Evolutionary conservation across 2,329 filamentous ascomycete species (phyloP).

Genomic region (Microascus cirrosus): DNA sequence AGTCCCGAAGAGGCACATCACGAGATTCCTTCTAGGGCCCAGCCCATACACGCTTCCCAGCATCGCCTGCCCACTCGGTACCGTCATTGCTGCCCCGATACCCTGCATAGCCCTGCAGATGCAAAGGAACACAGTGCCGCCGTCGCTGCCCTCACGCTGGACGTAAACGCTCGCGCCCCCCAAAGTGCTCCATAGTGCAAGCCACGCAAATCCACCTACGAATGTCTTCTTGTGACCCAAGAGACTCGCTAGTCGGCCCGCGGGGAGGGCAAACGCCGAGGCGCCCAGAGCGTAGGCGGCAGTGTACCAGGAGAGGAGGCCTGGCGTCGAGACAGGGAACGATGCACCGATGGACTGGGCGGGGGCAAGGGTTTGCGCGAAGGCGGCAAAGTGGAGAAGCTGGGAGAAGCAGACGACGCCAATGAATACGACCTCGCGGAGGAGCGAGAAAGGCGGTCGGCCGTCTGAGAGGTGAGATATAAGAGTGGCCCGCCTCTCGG

Average conservation of each 20-base stretch:
- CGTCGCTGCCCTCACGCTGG: constrained; percentile 12
- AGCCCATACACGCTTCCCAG: constrained; percentile 45
- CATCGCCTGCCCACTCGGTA: constrained; percentile 55
- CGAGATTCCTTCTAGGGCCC: constrained; percentile 46
- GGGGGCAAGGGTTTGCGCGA: constrained; percentile 7
- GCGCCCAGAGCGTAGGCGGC: constrained; percentile 44
- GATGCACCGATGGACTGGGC: constrained; percentile 6
- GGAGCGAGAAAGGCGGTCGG: constrained; percentile 4
- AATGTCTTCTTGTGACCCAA: constrained; percentile 47
- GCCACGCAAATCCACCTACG: constrained; percentile 42
- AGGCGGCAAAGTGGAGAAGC: constrained; percentile 6
- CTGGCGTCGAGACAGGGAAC: constrained; percentile 29
- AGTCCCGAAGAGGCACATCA: constrained; percentile 40
- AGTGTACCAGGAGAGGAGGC: constrained; percentile 42
- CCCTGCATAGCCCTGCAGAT: constrained; percentile 42
- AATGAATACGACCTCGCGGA: constrained; percentile 8
- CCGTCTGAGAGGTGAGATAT: background rate
- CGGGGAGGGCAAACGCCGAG: constrained; percentile 46
- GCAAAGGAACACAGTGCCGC: constrained; percentile 30
- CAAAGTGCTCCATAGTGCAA: constrained; percentile 38
- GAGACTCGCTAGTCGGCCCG: constrained; percentile 43
- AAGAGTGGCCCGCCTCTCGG: background rate
- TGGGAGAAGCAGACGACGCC: constrained; percentile 6
- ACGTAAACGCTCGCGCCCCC: constrained; percentile 27
- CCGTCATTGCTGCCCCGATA: constrained; percentile 48